Evolutionary conservation across 2,329 filamentous ascomycete genomes (phyloP).

Genomic region (Samsoniella hepiali): DNA sequence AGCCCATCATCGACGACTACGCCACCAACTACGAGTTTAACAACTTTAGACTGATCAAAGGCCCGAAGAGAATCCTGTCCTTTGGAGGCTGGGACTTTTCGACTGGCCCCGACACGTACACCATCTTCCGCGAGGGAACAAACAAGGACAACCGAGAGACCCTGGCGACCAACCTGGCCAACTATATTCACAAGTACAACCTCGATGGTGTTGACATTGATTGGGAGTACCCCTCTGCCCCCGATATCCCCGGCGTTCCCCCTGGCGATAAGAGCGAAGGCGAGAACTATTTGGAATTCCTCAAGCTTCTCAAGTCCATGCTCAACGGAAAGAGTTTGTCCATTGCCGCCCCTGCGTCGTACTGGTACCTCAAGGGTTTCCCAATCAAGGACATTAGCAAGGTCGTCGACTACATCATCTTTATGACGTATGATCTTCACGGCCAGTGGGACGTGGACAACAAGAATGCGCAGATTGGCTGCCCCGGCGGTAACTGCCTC

Average conservation of each 20-base stretch:
- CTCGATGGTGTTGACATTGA: slow-evolving; percentile 18
- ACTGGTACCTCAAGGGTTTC: slow-evolving; percentile 29
- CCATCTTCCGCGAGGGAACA: slow-evolving; percentile 36
- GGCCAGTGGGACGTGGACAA: slow-evolving; percentile 24
- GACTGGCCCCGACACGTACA: slow-evolving; percentile 34
- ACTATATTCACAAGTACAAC: slow-evolving; percentile 1
- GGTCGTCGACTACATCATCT: slow-evolving; percentile 29
- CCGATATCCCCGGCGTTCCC: slow-evolving; percentile 21
- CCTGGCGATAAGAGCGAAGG: slow-evolving; percentile 17
- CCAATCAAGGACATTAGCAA: slow-evolving; percentile 24
- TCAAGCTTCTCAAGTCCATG: slow-evolving; percentile 14
- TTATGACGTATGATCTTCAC: slow-evolving; percentile 28
- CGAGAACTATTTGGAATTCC: slow-evolving; percentile 17
- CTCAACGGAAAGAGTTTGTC: slow-evolving; percentile 20
- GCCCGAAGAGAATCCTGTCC: slow-evolving; percentile 35
- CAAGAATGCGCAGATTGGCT: slow-evolving; percentile 29
- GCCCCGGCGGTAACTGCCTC: slow-evolving; percentile 29
- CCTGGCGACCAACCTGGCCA: slow-evolving; percentile 30
- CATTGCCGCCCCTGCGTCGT: slow-evolving; percentile 28
- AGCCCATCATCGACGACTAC: slow-evolving; percentile 24
- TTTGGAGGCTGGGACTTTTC: slow-evolving; percentile 46
- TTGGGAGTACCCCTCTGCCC: slow-evolving; percentile 18
- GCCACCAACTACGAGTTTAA: slow-evolving; percentile 27
- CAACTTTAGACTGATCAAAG: slow-evolving; percentile 26
- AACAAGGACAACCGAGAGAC: slow-evolving; percentile 29